phyloP scores from a whole-genome alignment of 352 stramenopile genomes.

The Halophytophthora polymorphica region DNA sequence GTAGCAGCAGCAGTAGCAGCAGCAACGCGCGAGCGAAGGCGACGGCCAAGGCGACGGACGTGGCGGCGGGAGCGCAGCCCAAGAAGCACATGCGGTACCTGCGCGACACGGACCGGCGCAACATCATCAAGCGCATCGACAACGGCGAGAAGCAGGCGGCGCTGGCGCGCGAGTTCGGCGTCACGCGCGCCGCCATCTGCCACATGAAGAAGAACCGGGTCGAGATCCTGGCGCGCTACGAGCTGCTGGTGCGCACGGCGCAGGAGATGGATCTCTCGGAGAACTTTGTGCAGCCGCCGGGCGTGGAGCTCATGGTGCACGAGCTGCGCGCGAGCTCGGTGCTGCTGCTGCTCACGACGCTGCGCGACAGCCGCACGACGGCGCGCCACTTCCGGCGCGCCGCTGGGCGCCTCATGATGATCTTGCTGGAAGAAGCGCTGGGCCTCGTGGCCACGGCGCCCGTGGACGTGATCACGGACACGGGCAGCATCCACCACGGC shows the following conservation, averaged over 20 bases:
- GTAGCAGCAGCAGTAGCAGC: no score
- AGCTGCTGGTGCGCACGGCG: no score
- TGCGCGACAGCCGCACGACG: constrained; percentile 32
- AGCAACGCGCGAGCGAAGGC: no score
- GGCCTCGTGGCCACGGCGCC: constrained; percentile 23
- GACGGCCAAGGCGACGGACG: no score
- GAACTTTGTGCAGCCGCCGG: constrained; percentile 19
- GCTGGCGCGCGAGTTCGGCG: no score
- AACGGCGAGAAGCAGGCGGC: background rate
- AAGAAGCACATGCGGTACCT: background rate
- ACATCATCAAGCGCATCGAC: background rate
- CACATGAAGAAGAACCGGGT: background rate
- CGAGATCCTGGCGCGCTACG: background rate
- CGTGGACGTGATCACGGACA: constrained; percentile 32
- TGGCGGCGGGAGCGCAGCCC: no score
- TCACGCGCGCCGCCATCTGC: background rate
- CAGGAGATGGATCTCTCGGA: constrained; percentile 40
- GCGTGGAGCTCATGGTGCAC: constrained; percentile 33
- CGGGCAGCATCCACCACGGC: constrained; percentile 29
- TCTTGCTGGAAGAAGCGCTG: constrained; percentile 57
- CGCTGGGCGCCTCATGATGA: constrained; percentile 46
- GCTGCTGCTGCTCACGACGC: constrained; percentile 41
- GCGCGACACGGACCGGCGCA: background rate
- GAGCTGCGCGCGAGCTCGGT: constrained; percentile 43
- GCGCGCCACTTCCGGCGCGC: constrained; percentile 33